These are phyloP conservation scores for Pyrenula massariospora DNA, from an alignment of 495 filamentous ascomycete genomes.

Conservation along the genomic window DNA sequence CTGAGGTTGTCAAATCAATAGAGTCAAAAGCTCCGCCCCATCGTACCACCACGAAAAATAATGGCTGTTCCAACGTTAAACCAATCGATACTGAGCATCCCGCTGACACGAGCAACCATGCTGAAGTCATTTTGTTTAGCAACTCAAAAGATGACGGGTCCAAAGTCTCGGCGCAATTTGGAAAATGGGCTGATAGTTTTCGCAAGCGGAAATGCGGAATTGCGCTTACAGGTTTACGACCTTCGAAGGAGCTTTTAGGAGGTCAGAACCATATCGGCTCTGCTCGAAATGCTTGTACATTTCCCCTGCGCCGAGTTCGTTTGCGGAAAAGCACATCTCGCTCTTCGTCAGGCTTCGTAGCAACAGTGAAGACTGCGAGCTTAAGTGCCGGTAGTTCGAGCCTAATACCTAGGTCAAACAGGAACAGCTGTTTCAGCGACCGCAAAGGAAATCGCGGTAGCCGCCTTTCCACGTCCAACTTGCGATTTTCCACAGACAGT, in stretches of 20 bases:
- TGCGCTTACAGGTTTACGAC: neutral
- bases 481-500: constrained; percentile 52
- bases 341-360: constrained; percentile 63
- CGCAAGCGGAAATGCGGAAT: neutral
- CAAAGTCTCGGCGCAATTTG: neutral
- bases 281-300: neutral
- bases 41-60: neutral
- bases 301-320: neutral
- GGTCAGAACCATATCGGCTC: neutral
- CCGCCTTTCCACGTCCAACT: constrained; percentile 43
- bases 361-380: constrained; percentile 64
- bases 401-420: constrained; percentile 46
- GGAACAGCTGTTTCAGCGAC: constrained; percentile 37
- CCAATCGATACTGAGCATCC: neutral
- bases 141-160: neutral
- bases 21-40: neutral
- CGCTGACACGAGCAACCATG: neutral
- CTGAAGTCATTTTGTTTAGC: neutral
- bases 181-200: neutral
- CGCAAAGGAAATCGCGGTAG: constrained; percentile 52
- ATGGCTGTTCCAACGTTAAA: too few species aligned
- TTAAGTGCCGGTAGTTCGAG: constrained; percentile 61
- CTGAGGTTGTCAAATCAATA: neutral
- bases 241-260: neutral
- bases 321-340: constrained; percentile 44